Conservation (phyloP, 2,329 filamentous ascomycete genomes). For the Paecilomyces formosus region DNA sequence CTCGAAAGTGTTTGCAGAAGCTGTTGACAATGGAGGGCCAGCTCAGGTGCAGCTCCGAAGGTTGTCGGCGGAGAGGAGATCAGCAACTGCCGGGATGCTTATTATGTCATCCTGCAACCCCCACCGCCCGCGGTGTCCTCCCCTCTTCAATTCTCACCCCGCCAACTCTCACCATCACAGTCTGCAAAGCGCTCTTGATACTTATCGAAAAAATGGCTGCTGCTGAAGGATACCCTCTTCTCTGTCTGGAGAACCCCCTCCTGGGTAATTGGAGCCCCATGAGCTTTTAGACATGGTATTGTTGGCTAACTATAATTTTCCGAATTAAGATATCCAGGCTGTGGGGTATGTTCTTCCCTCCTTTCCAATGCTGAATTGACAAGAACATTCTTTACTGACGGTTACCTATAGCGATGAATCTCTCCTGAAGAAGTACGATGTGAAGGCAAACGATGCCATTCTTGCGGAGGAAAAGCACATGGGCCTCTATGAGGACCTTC, state of each 20-base stretch:
- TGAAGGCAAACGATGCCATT: constrained; percentile 97
- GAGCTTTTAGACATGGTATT: background rate
- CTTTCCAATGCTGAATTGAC: no score
- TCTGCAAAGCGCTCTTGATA: background rate
- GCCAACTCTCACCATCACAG: background rate
- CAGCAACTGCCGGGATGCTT: background rate
- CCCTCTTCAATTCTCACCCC: background rate
- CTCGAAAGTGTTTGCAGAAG: background rate
- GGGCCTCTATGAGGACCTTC: constrained; percentile 83
- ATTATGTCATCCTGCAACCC: background rate
- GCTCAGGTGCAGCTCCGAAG: background rate
- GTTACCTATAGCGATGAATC: constrained; percentile 58
- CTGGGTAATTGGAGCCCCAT: constrained; percentile 56
- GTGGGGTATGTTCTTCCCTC: constrained; percentile 44
- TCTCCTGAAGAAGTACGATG: constrained; percentile 82
- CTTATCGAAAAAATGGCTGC: constrained; percentile 56
- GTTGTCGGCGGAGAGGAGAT: background rate
- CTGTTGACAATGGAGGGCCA: background rate
- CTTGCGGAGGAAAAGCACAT: constrained; percentile 89
- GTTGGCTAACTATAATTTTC: constrained; percentile 3
- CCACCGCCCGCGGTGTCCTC: background rate
- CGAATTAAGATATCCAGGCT: constrained; percentile 74
- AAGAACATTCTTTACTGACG: constrained; percentile 6
- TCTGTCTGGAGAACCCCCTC: constrained; percentile 95
- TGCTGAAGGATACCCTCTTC: constrained; percentile 73